These are phyloP conservation scores for Penicillium capsulatum DNA, from an alignment of 2,329 filamentous ascomycete species.

Conservation along the genomic window DNA sequence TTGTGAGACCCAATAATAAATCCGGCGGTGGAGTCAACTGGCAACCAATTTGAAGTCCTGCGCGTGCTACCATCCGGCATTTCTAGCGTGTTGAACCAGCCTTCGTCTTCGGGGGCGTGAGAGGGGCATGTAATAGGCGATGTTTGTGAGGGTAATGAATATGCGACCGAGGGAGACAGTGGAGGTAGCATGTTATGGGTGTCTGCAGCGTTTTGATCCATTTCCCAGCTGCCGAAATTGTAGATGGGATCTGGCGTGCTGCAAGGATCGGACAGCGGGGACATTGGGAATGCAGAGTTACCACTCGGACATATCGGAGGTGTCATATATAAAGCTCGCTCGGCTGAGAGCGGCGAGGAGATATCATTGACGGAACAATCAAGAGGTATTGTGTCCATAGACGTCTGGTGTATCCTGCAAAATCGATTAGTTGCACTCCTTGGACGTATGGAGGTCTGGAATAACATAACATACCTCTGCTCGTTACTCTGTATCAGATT, in stretches of 20 bases:
- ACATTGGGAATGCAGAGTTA: constrained; percentile 9
- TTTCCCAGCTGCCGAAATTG: constrained; percentile 21
- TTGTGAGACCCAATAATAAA: constrained; percentile 32
- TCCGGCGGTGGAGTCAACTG: constrained; percentile 28
- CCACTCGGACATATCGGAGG: constrained; percentile 4
- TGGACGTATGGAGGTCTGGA: too few species aligned
- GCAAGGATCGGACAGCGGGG: constrained; percentile 19
- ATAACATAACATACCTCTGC: too few species aligned
- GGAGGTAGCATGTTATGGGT: too few species aligned
- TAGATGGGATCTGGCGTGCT: constrained; percentile 22
- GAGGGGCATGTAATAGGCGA: background rate
- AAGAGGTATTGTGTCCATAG: too few species aligned
- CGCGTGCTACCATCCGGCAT: constrained; percentile 34
- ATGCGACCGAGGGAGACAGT: too few species aligned
- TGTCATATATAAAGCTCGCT: constrained; percentile 19
- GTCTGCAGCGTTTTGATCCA: constrained; percentile 20
- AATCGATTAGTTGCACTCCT: too few species aligned
- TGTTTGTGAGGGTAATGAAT: background rate
- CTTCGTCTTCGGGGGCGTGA: constrained; percentile 8
- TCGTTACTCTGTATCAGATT: too few species aligned
- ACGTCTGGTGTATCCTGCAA: too few species aligned
- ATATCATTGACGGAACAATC: too few species aligned
- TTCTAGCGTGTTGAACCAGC: constrained; percentile 25
- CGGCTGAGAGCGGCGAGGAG: constrained; percentile 11
- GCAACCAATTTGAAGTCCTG: constrained; percentile 31